Conservation (phyloP, 106 monocot species). For the Dioscorea alata region DNA sequence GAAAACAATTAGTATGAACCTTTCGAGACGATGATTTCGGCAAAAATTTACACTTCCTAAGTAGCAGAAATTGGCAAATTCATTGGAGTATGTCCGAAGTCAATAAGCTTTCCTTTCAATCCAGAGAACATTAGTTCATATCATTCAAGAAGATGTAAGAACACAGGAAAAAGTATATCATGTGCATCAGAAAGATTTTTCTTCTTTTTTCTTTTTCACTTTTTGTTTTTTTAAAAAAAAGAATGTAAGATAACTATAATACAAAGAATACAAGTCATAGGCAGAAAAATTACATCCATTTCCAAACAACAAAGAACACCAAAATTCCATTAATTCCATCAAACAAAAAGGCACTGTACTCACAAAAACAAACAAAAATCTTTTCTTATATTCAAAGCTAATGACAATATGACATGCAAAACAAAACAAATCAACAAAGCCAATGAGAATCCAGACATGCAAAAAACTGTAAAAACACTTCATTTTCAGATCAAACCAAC, state of each 20-base stretch:
- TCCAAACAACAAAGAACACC: no score
- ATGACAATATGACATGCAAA: not conserved
- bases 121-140: not conserved
- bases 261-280: no score
- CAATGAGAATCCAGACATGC: not conserved
- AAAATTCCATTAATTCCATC: no score
- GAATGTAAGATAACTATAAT: no score
- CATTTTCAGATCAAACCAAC: not conserved
- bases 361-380: no score
- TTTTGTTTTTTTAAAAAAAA: no score
- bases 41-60: not conserved
- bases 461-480: not conserved
- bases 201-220: no score
- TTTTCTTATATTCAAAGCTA: not conserved
- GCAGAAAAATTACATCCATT: no score
- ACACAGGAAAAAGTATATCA: not conserved
- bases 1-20: not conserved
- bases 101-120: not conserved
- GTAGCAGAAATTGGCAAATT: no score
- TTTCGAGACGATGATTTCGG: not conserved
- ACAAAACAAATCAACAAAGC: not conserved
- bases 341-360: no score
- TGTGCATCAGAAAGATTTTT: no score
- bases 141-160: not conserved
- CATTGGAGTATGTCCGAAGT: not conserved